Evolutionary conservation across 2,329 filamentous ascomycete genomes (phyloP), one percentile per base, ranked within the genome.

Genomic region (Sarocladium brachiariae): DNA sequence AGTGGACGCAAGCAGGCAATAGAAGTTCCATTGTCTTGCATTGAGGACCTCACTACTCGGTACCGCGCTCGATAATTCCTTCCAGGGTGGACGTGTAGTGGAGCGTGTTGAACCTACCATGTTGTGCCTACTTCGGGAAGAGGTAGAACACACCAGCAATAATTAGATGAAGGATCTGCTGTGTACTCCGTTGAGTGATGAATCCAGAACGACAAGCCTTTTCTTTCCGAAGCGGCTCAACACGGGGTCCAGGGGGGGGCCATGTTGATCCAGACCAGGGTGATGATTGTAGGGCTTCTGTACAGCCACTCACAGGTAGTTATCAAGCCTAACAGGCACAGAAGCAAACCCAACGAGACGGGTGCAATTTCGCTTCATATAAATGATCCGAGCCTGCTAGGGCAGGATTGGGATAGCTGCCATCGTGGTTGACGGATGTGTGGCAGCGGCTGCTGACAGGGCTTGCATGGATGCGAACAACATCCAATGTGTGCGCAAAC

Each of bases 391-490:
- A 43, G 21, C 4, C 24, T 33, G 24, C 27, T 47, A 30, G n/a
- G 43, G 25, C 24, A 21, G 43, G 33, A 31, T 24, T 3, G 43
- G 43, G 25, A 47, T 47, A 33, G 43, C 18, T 47, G 43, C 43
- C 43, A 47, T 47, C 43, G 43, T 47, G 43, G 43, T 25, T n/a
- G 43, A 47, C 43, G 43, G 43, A 47, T 47, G 25, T 11, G n/a
- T 3, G 25, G 8, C 43, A 19, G 27, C 16, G 43, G 43, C 27
- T 24, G 19, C 6, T 7, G 7, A 47, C 43, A 33, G 43, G 43
- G 43, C 25, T 47, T 47, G n/a, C 25, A 31, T 21, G 25, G 23
- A 45, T 18, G 39, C 27, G 39, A 18, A 43, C 39, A 18, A 43
- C 39, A 25, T 3, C 10, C 7, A 13, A 30, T 30, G 27, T 30